phyloP scores from a whole-genome alignment of 108 stramenopile genomes.

The Nitzschia sp. region DNA sequence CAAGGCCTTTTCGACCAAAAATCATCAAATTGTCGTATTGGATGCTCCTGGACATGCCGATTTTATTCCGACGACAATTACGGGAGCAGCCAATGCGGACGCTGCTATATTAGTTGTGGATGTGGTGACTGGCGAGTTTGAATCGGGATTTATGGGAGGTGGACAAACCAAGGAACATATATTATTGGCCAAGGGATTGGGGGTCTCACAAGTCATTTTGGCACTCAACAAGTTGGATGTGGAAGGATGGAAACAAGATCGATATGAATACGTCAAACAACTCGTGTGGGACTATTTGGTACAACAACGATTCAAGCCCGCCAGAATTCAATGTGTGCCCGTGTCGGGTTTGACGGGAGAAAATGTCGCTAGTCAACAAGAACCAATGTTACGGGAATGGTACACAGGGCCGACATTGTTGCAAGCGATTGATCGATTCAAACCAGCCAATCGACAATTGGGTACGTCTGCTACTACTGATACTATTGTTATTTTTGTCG shows the following conservation, averaged over 20 bases:
- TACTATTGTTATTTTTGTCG: constrained; percentile 14
- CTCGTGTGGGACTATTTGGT: constrained; percentile 63
- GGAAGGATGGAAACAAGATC: constrained; percentile 80
- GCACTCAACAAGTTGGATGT: constrained; percentile 98
- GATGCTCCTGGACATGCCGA: constrained; percentile 97
- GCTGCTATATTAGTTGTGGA: constrained; percentile 94
- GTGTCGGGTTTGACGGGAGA: constrained; percentile 95
- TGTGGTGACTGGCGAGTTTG: constrained; percentile 87
- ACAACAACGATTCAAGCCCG: constrained; percentile 69
- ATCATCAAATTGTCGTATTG: constrained; percentile 92
- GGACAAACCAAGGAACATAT: constrained; percentile 98
- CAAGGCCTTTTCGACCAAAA: constrained; percentile 85
- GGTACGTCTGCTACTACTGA: constrained; percentile 31
- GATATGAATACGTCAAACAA: constrained; percentile 87
- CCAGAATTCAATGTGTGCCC: constrained; percentile 90
- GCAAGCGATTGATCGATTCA: constrained; percentile 92
- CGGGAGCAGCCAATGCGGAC: constrained; percentile 97
- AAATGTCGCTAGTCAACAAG: constrained; percentile 74
- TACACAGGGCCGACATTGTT: constrained; percentile 93
- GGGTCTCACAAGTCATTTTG: constrained; percentile 96
- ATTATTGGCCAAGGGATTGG: constrained; percentile 93
- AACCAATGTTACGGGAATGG: constrained; percentile 67
- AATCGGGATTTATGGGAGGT: constrained; percentile 86
- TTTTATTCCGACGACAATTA: constrained; percentile 97
- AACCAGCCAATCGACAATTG: constrained; percentile 82